phyloP scores from a whole-genome alignment of 2,329 filamentous ascomycete species.

The Xylariaceae sp. region DNA sequence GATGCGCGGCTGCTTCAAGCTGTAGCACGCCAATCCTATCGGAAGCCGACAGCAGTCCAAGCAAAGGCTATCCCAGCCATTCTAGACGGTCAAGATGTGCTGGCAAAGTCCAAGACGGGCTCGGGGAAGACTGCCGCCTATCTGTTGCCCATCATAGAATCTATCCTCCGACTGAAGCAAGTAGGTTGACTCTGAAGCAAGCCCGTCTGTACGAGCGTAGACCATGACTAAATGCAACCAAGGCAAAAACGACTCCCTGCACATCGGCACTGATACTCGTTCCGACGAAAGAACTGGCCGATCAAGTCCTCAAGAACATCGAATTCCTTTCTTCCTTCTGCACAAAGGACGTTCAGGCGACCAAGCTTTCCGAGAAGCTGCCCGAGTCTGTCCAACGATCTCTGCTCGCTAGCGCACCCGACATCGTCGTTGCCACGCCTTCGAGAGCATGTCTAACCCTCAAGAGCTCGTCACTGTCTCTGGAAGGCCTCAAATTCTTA shows the following conservation, averaged over 20 bases:
- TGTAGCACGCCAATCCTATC: slow-evolving; percentile 75
- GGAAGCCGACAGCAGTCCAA: slow-evolving; percentile 83
- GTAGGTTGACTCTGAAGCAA: no score
- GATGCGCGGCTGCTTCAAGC: slow-evolving; percentile 82
- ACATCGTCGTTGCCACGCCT: slow-evolving; percentile 87
- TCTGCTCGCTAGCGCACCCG: slow-evolving; percentile 75
- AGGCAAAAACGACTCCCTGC: slow-evolving; percentile 29
- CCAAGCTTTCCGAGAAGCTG: slow-evolving; percentile 86
- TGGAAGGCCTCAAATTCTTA: slow-evolving; percentile 65
- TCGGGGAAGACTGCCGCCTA: slow-evolving; percentile 98
- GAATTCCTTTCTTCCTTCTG: slow-evolving; percentile 75
- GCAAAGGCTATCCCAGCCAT: slow-evolving; percentile 80
- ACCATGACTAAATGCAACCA: no score
- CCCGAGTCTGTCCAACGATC: slow-evolving; percentile 83
- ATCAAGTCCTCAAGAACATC: slow-evolving; percentile 77
- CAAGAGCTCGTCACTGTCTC: slow-evolving; percentile 61
- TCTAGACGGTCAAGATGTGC: slow-evolving; percentile 78
- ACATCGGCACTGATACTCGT: slow-evolving; percentile 83
- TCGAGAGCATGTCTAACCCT: slow-evolving; percentile 74
- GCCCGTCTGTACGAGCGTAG: no score
- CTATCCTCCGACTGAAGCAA: slow-evolving; percentile 70
- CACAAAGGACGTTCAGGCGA: slow-evolving; percentile 70
- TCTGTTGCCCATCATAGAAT: slow-evolving; percentile 78
- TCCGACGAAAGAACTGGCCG: slow-evolving; percentile 87
- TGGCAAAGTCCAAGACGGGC: slow-evolving; percentile 89